A percentile compares a stretch with the other conserved stretches of the same genome.
phyloP scores from a whole-genome alignment of 768 basidiomycete genomes.

The Suillus decipiens region DNA sequence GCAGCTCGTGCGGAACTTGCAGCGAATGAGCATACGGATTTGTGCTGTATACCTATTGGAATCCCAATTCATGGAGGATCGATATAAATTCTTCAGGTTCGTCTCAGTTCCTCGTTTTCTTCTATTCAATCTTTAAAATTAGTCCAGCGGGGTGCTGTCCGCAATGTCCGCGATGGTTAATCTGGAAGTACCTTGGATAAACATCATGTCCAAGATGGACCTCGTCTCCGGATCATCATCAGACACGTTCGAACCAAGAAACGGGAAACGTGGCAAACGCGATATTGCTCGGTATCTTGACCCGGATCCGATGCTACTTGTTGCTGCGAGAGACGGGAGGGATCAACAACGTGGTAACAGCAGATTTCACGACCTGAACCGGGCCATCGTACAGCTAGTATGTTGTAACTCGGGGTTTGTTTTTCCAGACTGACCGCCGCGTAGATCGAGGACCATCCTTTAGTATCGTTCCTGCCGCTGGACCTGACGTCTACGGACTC shows the following conservation, averaged over 20 bases:
- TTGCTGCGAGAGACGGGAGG: conserved; percentile 48
- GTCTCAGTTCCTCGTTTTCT: conserved; percentile 11
- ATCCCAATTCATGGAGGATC: conserved; percentile 99
- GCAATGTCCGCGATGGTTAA: conserved; percentile 99
- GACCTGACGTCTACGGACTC: conserved; percentile 91
- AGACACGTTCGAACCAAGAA: conserved; percentile 55
- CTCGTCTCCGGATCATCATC: conserved; percentile 60
- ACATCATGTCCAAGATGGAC: conserved; percentile 99
- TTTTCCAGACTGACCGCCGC: background rate
- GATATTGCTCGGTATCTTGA: conserved; percentile 96
- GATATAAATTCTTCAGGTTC: conserved; percentile 95
- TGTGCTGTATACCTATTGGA: conserved; percentile 93
- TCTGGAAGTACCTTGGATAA: conserved; percentile 95
- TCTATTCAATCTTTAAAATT: conserved; percentile 4
- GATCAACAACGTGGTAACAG: conserved; percentile 67
- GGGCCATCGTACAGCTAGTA: conserved; percentile 93
- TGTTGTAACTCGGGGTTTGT: conserved; percentile 26
- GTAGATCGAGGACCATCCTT: conserved; percentile 97
- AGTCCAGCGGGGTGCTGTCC: conserved; percentile 81
- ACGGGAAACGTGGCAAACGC: conserved; percentile 69
- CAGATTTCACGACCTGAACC: conserved; percentile 90
- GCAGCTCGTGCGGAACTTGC: conserved; percentile 74
- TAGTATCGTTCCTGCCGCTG: conserved; percentile 95
- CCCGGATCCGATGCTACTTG: conserved; percentile 88
- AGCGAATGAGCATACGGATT: conserved; percentile 79